These are phyloP conservation scores for Diplocarpon rosae DNA, from an alignment of 2,329 filamentous ascomycete species.

Conservation along the genomic window DNA sequence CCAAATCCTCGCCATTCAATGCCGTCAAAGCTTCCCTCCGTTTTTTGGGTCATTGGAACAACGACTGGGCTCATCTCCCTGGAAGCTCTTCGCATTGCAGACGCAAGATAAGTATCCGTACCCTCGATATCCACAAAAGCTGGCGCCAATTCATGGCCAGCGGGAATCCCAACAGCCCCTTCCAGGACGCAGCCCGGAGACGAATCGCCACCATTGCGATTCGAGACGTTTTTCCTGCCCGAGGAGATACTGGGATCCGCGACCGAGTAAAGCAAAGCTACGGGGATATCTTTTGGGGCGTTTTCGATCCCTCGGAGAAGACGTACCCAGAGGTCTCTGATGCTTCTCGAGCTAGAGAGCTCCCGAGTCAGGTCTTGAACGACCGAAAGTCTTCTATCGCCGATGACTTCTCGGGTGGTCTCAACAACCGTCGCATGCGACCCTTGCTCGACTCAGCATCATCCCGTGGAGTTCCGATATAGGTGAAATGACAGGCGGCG, in stretches of 20 bases:
- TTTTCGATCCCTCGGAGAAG: conserved; percentile 19
- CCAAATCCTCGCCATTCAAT: conserved; percentile 55
- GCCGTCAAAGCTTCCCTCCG: conserved; percentile 42
- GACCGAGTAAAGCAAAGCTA: conserved; percentile 26
- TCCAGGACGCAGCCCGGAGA: conserved; percentile 8
- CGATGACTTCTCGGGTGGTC: conserved; percentile 30
- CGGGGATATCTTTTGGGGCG: conserved; percentile 24
- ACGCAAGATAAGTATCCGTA: conserved; percentile 2
- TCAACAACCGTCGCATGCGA: conserved; percentile 20
- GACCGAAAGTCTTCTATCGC: conserved; percentile 27
- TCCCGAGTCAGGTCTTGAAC: conserved; percentile 28
- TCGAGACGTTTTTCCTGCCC: no score
- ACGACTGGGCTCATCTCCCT: conserved; percentile 3
- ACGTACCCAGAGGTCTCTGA: conserved; percentile 27
- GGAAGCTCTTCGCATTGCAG: conserved; percentile 3
- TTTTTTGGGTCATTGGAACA: conserved; percentile 25
- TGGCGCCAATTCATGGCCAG: conserved; percentile 7
- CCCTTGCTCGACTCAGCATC: conserved; percentile 3
- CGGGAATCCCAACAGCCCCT: conserved; percentile 9
- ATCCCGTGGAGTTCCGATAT: not conserved
- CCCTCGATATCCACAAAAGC: conserved; percentile 3
- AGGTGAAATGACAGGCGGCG: not conserved
- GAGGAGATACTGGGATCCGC: conserved; percentile 5
- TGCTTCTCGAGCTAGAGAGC: conserved; percentile 19
- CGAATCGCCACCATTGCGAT: not conserved